phyloP scores from a whole-genome alignment of 202 grass and related monocot genomes.

The Tripidium arundinaceum region DNA sequence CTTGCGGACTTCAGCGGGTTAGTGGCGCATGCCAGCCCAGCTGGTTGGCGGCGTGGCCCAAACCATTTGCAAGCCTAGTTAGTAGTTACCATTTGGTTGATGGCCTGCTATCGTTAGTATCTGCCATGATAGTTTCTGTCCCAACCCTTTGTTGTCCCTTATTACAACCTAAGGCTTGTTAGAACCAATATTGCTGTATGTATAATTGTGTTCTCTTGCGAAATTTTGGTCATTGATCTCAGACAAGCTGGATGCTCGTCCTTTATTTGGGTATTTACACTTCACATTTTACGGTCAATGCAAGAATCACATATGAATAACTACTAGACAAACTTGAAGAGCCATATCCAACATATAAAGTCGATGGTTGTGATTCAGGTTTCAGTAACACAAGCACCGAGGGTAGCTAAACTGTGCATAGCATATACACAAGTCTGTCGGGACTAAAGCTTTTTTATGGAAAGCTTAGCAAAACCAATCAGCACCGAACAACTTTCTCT shows the following conservation, averaged over 20 bases:
- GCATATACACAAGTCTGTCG: neutral
- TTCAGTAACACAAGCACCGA: neutral
- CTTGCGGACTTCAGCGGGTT: neutral
- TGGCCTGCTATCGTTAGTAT: neutral
- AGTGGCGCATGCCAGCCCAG: too few species aligned
- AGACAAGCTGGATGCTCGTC: neutral
- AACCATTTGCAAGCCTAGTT: neutral
- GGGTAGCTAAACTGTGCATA: neutral
- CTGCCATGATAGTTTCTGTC: neutral
- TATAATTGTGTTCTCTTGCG: neutral
- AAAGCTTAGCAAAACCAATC: neutral
- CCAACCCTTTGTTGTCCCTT: neutral
- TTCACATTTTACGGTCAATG: neutral
- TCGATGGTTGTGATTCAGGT: neutral
- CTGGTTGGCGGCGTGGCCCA: neutral
- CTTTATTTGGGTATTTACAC: neutral
- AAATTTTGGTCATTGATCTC: neutral
- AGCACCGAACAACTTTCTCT: neutral
- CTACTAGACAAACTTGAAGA: neutral
- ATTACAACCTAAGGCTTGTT: neutral
- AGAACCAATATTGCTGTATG: neutral
- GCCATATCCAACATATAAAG: neutral
- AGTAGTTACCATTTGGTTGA: neutral
- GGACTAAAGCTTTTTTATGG: neutral
- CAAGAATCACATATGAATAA: neutral